Conservation (phyloP, 1,139 yeast genomes). For the Blastobotrys raffinosifermentans region DNA sequence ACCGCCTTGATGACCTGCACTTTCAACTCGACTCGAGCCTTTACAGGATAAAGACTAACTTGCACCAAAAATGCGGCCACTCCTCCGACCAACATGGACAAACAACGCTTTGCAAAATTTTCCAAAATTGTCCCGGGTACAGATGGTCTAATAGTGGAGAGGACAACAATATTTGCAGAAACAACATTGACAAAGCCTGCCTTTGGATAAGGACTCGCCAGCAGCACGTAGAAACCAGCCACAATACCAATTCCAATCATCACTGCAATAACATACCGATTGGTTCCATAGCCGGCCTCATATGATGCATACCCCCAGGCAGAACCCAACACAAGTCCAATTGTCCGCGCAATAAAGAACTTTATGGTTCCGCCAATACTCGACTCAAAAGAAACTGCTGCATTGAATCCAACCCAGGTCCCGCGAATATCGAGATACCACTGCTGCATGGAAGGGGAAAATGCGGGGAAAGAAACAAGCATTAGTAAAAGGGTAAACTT, state of each 20-base stretch:
- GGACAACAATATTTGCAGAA: conserved; percentile 41
- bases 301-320: conserved; percentile 46
- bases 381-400: conserved; percentile 44
- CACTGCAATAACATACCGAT: conserved; percentile 40
- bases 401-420: conserved; percentile 49
- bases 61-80: conserved; percentile 43
- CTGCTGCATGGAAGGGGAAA: conserved; percentile 38
- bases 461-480: conserved; percentile 46
- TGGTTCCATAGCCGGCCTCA: conserved; percentile 37
- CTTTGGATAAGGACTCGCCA: conserved; percentile 44
- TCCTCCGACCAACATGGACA: conserved; percentile 48
- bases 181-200: conserved; percentile 47
- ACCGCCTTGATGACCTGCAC: conserved; percentile 38
- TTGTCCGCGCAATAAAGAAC: conserved; percentile 41
- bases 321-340: conserved; percentile 44
- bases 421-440: conserved; percentile 46
- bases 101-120: conserved; percentile 44
- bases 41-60: conserved; percentile 40
- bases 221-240: conserved; percentile 41
- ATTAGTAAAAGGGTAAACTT: conserved; percentile 42
- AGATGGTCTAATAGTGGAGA: conserved; percentile 39
- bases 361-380: conserved; percentile 47
- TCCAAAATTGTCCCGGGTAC: conserved; percentile 39
- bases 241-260: conserved; percentile 40
- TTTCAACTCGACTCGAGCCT: conserved; percentile 41